phyloP scores from a whole-genome alignment of 2,329 filamentous ascomycete species.

The Chrysoporthe austroafricana region DNA sequence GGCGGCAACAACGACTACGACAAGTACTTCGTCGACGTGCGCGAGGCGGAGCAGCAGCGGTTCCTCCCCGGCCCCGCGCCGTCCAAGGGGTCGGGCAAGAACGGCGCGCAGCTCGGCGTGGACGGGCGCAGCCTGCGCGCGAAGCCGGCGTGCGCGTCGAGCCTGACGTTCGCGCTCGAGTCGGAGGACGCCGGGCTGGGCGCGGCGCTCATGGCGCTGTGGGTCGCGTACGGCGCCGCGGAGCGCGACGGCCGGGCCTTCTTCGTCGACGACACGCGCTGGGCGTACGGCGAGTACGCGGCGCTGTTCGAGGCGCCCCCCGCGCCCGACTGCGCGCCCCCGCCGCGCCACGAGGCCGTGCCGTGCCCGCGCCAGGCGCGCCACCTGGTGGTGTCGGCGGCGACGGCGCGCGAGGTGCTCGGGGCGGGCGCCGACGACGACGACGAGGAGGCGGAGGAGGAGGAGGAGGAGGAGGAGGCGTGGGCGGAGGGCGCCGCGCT shows the following conservation, averaged over 20 bases:
- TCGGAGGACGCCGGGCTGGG: conserved; percentile 76
- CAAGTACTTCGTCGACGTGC: conserved; percentile 73
- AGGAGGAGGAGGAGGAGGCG: too few species aligned
- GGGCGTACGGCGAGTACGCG: conserved; percentile 78
- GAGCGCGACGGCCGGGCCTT: conserved; percentile 74
- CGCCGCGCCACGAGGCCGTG: conserved; percentile 74
- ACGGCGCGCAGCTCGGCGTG: conserved; percentile 51
- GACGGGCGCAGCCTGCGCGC: conserved; percentile 48
- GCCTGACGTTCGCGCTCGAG: conserved; percentile 79
- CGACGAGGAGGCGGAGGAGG: not conserved
- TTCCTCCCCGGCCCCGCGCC: conserved; percentile 56
- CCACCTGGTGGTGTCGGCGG: conserved; percentile 74
- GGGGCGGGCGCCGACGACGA: conserved; percentile 44
- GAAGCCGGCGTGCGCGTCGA: conserved; percentile 66
- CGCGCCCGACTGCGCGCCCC: conserved; percentile 67
- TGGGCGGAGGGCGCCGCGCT: conserved; percentile 49
- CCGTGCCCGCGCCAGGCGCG: conserved; percentile 78
- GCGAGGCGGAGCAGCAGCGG: conserved; percentile 68
- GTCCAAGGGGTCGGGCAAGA: conserved; percentile 34
- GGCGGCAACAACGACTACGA: conserved; percentile 47
- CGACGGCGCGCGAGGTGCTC: conserved; percentile 68
- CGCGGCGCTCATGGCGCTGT: conserved; percentile 75
- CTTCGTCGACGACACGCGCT: conserved; percentile 83
- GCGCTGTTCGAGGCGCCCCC: conserved; percentile 74
- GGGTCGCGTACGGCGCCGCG: conserved; percentile 82